Percentiles rank a stretch among this genome's conserved stretches.
Conservation (phyloP, 2,329 filamentous ascomycete species). For the Sordariomycetes sp. region DNA sequence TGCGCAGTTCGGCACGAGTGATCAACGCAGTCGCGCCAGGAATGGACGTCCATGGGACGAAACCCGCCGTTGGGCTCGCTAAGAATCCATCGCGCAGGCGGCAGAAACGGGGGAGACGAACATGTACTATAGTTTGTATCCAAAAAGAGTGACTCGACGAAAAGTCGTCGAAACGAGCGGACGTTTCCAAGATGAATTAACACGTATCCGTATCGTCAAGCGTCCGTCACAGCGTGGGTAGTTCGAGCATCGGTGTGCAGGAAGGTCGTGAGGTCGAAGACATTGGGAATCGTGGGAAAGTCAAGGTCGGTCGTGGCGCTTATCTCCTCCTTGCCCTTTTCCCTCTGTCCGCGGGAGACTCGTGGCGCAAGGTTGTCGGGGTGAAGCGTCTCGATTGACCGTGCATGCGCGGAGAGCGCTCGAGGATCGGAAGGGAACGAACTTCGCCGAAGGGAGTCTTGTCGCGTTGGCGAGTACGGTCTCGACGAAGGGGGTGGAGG, state of each 20-base stretch:
- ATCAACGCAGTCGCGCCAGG: constrained; percentile 15
- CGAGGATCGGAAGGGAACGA: constrained; percentile 5
- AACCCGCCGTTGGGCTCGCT: background rate
- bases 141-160: constrained; percentile 32
- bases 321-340: background rate
- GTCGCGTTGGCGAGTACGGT: constrained; percentile 4
- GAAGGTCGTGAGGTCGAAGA: constrained; percentile 1
- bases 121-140: constrained; percentile 12
- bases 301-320: constrained; percentile 3
- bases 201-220: constrained; percentile 9
- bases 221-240: constrained; percentile 11
- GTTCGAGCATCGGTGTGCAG: constrained; percentile 1
- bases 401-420: constrained; percentile 3
- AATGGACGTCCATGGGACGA: background rate
- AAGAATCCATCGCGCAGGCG: background rate
- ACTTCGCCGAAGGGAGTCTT: background rate
- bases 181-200: constrained; percentile 6
- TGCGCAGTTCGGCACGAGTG: constrained; percentile 15
- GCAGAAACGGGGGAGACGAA: background rate
- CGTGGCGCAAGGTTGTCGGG: constrained; percentile 4
- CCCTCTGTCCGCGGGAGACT: constrained; percentile 4
- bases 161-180: constrained; percentile 20
- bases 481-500: constrained; percentile 1
- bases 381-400: background rate
- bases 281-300: background rate